These are phyloP conservation scores for Solanum dulcamara DNA, from an alignment of 257 asterid genomes.

Conservation along the genomic window DNA sequence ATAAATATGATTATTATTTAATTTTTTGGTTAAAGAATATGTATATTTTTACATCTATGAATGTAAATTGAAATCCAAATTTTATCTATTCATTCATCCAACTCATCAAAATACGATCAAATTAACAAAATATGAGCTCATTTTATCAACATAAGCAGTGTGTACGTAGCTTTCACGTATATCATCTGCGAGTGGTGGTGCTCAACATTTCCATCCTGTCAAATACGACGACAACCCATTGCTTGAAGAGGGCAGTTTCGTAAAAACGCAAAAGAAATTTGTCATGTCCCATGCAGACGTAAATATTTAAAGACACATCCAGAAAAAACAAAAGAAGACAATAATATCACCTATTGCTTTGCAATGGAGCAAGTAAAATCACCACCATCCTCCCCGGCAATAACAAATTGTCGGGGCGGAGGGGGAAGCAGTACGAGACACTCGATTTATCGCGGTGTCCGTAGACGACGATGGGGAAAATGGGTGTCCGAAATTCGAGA, in stretches of 20 bases:
- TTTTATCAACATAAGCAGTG: neutral
- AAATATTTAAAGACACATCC: slow-evolving; percentile 1
- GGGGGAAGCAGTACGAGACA: slow-evolving; percentile 17
- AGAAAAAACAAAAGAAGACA: neutral
- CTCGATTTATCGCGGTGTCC: slow-evolving; percentile 48
- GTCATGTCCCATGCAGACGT: neutral
- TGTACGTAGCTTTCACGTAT: neutral
- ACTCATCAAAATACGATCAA: rapidly evolving
- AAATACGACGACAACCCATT: neutral
- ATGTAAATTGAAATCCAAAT: neutral
- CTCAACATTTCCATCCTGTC: neutral
- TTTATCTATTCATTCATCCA: no score
- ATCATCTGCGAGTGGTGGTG: neutral
- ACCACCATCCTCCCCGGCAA: slow-evolving; percentile 5
- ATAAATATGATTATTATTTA: no score
- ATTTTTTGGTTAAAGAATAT: neutral
- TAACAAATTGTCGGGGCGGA: neutral
- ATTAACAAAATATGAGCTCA: neutral
- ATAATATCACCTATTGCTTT: neutral
- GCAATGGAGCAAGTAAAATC: slow-evolving; percentile 24
- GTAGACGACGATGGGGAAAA: slow-evolving; percentile 56
- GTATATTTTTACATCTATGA: neutral
- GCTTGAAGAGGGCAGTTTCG: neutral
- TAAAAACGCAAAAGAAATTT: neutral
- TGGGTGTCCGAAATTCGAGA: slow-evolving; percentile 74